A percentile compares a stretch with the other conserved stretches of the same genome.
Evolutionary conservation across 2,329 filamentous ascomycete genomes (phyloP).

Genomic region (Aspergillus jensenii): DNA sequence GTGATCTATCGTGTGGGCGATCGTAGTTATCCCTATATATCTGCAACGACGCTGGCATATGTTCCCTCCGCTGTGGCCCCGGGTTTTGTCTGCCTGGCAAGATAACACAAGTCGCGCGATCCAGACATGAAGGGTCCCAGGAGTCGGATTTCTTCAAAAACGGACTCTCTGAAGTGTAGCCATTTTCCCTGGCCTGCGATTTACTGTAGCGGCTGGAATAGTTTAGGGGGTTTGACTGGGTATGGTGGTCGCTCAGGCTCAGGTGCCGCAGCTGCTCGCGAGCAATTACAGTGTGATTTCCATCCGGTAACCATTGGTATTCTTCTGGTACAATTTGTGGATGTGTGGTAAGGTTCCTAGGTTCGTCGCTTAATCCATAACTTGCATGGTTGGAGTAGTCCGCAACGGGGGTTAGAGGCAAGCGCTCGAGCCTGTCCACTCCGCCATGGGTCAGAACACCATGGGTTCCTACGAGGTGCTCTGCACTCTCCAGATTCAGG

Average conservation of each 20-base stretch:
- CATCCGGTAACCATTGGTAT: not conserved
- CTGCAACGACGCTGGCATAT: constrained; percentile 1
- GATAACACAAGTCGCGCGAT: not conserved
- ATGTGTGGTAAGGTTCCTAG: not conserved
- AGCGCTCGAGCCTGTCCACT: constrained; percentile 6
- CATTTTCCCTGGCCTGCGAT: not conserved
- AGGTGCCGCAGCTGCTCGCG: constrained; percentile 9
- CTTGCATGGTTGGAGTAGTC: constrained; percentile 1
- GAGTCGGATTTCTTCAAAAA: not conserved
- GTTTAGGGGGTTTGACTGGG: constrained; percentile 20
- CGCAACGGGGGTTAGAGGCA: constrained; percentile 9
- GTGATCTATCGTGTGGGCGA: constrained; percentile 4
- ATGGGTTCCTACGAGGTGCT: not conserved
- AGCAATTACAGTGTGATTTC: not conserved
- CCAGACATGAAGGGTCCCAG: not conserved
- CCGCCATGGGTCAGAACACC: not conserved
- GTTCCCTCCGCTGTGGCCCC: not conserved
- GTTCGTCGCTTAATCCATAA: not conserved
- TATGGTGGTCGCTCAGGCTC: constrained; percentile 5
- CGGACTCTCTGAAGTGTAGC: not conserved
- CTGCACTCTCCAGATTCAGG: constrained; percentile 9
- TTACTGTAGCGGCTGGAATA: constrained; percentile 10
- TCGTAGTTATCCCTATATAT: constrained; percentile 9
- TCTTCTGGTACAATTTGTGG: constrained; percentile 2
- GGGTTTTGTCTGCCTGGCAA: not conserved